These are phyloP conservation scores for Posidonia oceanica DNA, from an alignment of 116 monocot species.

Conservation along the genomic window DNA sequence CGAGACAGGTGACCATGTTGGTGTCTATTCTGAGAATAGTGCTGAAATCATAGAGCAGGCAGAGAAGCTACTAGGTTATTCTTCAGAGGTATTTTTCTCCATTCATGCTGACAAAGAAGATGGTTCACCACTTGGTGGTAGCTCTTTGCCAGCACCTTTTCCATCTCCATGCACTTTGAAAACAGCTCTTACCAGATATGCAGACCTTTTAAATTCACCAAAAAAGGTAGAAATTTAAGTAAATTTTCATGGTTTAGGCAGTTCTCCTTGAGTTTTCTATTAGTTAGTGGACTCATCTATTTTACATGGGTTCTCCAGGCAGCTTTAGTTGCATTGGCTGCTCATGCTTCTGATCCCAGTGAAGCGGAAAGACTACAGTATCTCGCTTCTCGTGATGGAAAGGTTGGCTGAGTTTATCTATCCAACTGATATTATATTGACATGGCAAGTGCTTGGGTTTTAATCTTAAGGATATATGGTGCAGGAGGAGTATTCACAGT, in stretches of 20 bases:
- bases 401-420: constrained; percentile 34
- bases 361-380: constrained; percentile 59
- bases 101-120: constrained; percentile 77
- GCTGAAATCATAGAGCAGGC: constrained; percentile 61
- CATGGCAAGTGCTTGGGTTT: not conserved
- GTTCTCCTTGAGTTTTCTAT: not conserved
- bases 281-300: not conserved
- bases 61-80: constrained; percentile 51
- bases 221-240: constrained; percentile 49
- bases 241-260: not conserved
- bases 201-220: constrained; percentile 70
- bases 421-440: not conserved
- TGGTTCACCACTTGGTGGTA: constrained; percentile 47
- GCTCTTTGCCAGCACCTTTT: constrained; percentile 67
- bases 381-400: constrained; percentile 83
- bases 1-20: constrained; percentile 93
- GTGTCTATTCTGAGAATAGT: constrained; percentile 72
- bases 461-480: not conserved
- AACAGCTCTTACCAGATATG: constrained; percentile 61
- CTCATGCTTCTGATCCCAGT: constrained; percentile 74
- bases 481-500: constrained; percentile 83
- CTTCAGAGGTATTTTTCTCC: constrained; percentile 57
- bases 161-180: constrained; percentile 75
- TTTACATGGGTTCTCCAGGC: constrained; percentile 19
- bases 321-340: constrained; percentile 85